Conservation (phyloP, 257 asterid genomes). For the Solanum appendiculatum region DNA sequence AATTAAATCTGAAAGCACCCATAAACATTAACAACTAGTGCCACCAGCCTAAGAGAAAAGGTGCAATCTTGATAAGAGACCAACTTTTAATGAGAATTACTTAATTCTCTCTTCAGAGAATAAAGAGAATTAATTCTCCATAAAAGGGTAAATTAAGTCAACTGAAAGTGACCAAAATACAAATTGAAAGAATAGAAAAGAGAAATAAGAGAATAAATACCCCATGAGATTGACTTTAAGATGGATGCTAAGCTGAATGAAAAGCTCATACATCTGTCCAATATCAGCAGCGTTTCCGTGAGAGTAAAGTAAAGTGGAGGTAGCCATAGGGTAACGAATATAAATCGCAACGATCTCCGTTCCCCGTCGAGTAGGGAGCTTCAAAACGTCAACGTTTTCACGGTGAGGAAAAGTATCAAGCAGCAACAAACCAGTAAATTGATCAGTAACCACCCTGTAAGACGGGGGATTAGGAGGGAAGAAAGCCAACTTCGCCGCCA, state of each 20-base stretch:
- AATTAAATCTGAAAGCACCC: not conserved
- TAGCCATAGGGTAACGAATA: slow-evolving; percentile 85
- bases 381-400: slow-evolving; percentile 81
- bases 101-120: not conserved
- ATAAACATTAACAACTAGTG: not conserved
- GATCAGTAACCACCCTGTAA: slow-evolving; percentile 52
- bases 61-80: not conserved
- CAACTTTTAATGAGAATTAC: too few species aligned
- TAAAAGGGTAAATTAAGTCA: not conserved
- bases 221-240: slow-evolving; percentile 83
- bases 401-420: slow-evolving; percentile 80
- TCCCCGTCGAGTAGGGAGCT: slow-evolving; percentile 71
- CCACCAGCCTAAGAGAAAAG: not conserved
- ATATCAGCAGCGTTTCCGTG: slow-evolving; percentile 95
- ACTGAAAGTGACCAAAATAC: not conserved
- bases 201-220: slow-evolving; percentile 28
- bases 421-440: slow-evolving; percentile 50
- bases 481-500: slow-evolving; percentile 95
- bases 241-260: slow-evolving; percentile 82
- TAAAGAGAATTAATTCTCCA: not conserved
- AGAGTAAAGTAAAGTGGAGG: slow-evolving; percentile 73
- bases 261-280: slow-evolving; percentile 97
- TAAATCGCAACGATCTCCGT: slow-evolving; percentile 73
- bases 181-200: not conserved
- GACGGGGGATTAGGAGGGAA: slow-evolving; percentile 88